Evolutionary conservation across 768 basidiomycete genomes (phyloP), one percentile per base, ranked within the genome.

Genomic region (Mycena olivaceomarginata): DNA sequence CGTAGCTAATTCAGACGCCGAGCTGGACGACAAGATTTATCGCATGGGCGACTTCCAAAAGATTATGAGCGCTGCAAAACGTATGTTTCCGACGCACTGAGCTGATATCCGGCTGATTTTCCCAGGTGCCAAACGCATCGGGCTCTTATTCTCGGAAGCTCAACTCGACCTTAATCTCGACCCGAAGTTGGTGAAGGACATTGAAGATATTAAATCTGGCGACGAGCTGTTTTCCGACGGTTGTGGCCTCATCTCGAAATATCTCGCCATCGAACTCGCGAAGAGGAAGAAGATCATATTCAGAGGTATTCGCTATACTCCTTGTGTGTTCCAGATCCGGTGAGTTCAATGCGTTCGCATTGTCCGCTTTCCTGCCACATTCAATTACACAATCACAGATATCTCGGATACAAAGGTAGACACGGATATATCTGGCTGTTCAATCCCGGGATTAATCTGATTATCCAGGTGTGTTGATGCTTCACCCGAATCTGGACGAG

Each of bases 321-420:
- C 93, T 0, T 85, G 86, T 31, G 91, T 94, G 5, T 91, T 90
- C 77, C 93, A 94, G 78, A 93, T 94, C 67, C 85, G 93, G 93
- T 93, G 80, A 67, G 69, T 73, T 9, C 20, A 12, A 37, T 64
- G 46, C 48, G 67, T 37, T 31, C 31, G 7, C 39, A 57, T 22
- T 4, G 43, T 5, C 53, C 53, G 10, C 25, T 2, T 39, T 59
- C 45, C 8, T 48, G n/a, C 65, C n/a, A 11, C 67, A 31, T 31
- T 31, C 31, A 31, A 4, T 31, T 67, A 5, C 11, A 10, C 57
- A 48, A 25, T 25, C 66, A 13, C 37, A 94, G 93, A 68, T 94
- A 94, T 80, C 83, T 89, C n/a, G 93, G 93, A 11, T 94, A 94
- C 80, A 94, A 94, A 84, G 93, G 93, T 72, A n/a, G n/a, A 20